Percentiles rank a stretch among this genome's conserved stretches.
phyloP scores from a whole-genome alignment of 768 basidiomycete genomes.

The Hydnomerulius pinastri region DNA sequence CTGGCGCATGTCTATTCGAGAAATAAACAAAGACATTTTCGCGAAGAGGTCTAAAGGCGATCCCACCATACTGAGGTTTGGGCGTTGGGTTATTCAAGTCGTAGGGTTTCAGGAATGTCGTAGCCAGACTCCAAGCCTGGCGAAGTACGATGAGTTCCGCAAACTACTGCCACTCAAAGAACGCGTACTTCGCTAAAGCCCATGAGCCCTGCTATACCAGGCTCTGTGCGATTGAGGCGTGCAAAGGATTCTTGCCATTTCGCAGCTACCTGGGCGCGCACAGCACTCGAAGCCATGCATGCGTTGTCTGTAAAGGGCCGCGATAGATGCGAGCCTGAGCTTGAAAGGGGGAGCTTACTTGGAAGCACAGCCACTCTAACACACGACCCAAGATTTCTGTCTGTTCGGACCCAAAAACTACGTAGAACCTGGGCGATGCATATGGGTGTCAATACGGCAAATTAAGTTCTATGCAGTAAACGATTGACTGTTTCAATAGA shows the following conservation, averaged over 20 bases:
- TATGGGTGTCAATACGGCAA: no score
- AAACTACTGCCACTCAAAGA: neutral
- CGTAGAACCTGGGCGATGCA: no score
- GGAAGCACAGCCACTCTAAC: no score
- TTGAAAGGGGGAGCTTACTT: no score
- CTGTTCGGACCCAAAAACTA: no score
- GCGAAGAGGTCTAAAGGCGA: neutral
- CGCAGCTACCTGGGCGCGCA: conserved; percentile 63
- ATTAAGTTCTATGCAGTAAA: no score
- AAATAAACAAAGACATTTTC: conserved; percentile 5
- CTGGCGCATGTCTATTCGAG: conserved; percentile 44
- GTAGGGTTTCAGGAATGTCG: conserved; percentile 55
- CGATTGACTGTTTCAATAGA: no score
- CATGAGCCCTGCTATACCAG: conserved; percentile 66
- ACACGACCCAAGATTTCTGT: no score
- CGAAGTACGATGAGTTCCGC: conserved; percentile 3
- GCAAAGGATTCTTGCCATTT: conserved; percentile 74
- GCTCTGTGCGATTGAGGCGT: conserved; percentile 58
- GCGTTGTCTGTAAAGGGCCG: neutral
- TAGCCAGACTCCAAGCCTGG: conserved; percentile 63
- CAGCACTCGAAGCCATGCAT: conserved; percentile 59
- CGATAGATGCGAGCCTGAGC: no score
- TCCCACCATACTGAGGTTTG: conserved; percentile 30
- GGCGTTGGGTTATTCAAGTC: conserved; percentile 46
- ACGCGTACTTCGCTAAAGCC: conserved; percentile 57